Base-by-base conservation (phyloP, 306 rosid genomes). In the Rosa persica region DNA sequence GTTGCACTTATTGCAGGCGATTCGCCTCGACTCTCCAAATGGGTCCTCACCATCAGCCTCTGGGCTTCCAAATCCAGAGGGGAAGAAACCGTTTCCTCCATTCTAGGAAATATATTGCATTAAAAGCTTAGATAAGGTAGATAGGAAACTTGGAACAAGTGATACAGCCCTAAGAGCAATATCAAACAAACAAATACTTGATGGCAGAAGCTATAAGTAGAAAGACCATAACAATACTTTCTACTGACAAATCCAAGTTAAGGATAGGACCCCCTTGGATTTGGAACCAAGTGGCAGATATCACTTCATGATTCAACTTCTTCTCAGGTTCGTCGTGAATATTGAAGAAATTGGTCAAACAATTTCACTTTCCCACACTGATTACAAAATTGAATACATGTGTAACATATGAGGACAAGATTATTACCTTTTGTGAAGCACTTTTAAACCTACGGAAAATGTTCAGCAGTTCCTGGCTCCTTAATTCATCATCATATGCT, bases 401-500 rank as follows among this genome's bases (percentile, higher is more conserved):
- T 75, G 39, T 20, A 23, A 68, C 23, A 42, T 46, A 72, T 42
- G 67, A 54, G 36, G 6, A 47, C 23, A 46, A 39, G 5, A 55
- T 72, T 22, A 74, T 58, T 87, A 96, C 99, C 97, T 79, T 87
- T 40, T 76, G 85, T 60, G 99, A 82, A 72, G 83, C 42, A 83
- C 83, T 86, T 78, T 88, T 89, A 81, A 93, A 93, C 86, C 94
- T 84, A 49, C 75, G 91, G 84, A 96, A 93, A 81, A 89, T 80
- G 78, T 88, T 84, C 71, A 96, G 87, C 65, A 96, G 86, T 81
- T 96, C 99, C 78, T 93, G 97, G 84, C 93, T 91, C 89, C 98
- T 91, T 81, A 93, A 88, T 78, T 90, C 98, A 72, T 93, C 99
- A 52, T 96, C 99, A 55, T 96, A 96, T 48, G 96, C 84, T 91